Conservation (phyloP, 495 filamentous ascomycete genomes). For the Pseudomonodictys pantanalensis region DNA sequence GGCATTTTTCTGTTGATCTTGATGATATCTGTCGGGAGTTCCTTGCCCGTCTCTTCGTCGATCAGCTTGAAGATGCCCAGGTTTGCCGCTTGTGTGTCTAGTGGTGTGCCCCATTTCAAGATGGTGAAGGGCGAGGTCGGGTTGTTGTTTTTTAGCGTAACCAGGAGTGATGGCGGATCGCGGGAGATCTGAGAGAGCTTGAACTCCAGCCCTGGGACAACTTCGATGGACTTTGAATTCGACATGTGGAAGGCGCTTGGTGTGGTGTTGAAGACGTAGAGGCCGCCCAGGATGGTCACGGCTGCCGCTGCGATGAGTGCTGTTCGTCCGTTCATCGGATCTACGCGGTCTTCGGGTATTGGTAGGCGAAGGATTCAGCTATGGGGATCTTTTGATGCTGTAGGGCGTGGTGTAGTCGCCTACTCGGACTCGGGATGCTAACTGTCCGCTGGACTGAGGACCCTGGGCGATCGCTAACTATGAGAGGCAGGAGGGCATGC, state of each 20-base stretch:
- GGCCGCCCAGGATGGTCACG: conserved; percentile 18
- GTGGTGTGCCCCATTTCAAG: conserved; percentile 30
- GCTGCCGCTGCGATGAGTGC: conserved; percentile 17
- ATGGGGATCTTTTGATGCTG: not conserved
- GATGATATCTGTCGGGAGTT: conserved; percentile 7
- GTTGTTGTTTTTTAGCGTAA: conserved; percentile 25
- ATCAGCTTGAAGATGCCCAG: conserved; percentile 21
- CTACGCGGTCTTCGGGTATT: not conserved
- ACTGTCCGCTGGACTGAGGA: too few species aligned
- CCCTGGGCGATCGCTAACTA: too few species aligned
- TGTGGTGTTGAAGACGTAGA: conserved; percentile 17
- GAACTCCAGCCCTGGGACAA: conserved; percentile 21
- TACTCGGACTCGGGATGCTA: too few species aligned
- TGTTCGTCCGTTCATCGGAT: conserved; percentile 20
- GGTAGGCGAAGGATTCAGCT: not conserved
- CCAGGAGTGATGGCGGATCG: conserved; percentile 14
- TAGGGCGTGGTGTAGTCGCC: too few species aligned
- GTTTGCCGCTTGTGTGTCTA: conserved; percentile 24
- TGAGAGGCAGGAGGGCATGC: too few species aligned
- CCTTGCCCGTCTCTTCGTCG: conserved; percentile 15
- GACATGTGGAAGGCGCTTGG: conserved; percentile 16
- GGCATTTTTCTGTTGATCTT: conserved; percentile 29
- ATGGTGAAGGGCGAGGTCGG: conserved; percentile 23
- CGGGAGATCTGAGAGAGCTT: conserved; percentile 28
- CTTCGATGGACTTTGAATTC: not conserved